Evolutionary conservation across 129 eudicot species (phyloP).

Genomic region (Artemisia annua): DNA sequence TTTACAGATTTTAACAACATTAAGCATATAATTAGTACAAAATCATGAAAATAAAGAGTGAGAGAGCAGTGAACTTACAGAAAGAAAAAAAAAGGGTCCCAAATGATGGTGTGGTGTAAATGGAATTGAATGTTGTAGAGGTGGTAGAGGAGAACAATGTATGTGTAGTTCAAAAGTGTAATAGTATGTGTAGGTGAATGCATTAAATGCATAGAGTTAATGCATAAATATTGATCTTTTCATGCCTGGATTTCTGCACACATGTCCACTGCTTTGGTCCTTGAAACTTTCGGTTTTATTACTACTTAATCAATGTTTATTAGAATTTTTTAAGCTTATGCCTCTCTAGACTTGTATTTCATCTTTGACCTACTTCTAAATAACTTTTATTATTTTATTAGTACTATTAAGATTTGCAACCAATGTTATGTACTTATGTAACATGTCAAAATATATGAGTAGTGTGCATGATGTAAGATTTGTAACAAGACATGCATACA

Average conservation of each 20-base stretch:
- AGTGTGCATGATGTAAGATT: too few relatives aligned
- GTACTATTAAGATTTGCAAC: background rate
- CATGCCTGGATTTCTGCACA: conserved; percentile 73
- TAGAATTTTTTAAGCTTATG: conserved; percentile 12
- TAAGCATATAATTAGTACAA: conserved; percentile 25
- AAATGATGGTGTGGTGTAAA: conserved; percentile 22
- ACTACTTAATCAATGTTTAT: background rate
- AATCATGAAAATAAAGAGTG: conserved; percentile 13
- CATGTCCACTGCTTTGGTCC: conserved; percentile 39
- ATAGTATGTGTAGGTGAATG: conserved; percentile 67
- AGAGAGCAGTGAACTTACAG: conserved; percentile 34
- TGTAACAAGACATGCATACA: too few relatives aligned
- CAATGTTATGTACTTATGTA: background rate
- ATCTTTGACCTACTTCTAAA: conserved; percentile 16
- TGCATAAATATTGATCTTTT: conserved; percentile 65
- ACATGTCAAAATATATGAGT: too few relatives aligned
- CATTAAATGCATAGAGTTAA: conserved; percentile 67
- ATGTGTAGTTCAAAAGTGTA: conserved; percentile 26
- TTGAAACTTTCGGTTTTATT: conserved; percentile 24
- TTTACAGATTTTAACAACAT: background rate
- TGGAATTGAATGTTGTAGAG: conserved; percentile 34
- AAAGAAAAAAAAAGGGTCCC: background rate
- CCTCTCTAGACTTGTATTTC: conserved; percentile 1
- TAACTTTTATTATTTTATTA: background rate
- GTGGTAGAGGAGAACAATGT: conserved; percentile 25